Base-by-base conservation (phyloP, 179 eudicot genomes). In the Sideroxylon spinosum region DNA sequence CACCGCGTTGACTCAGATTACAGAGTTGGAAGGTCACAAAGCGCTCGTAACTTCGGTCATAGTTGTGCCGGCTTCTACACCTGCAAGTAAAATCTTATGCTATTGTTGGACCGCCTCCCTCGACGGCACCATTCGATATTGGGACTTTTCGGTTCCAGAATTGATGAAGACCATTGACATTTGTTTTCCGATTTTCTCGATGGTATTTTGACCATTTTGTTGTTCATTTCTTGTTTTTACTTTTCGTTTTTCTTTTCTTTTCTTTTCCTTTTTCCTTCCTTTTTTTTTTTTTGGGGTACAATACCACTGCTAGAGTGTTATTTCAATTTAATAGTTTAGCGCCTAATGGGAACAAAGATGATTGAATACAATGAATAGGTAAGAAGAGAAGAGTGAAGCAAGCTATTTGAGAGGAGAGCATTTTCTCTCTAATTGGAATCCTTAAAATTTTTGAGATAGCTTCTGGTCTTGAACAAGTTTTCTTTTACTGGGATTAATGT, bases 21-120 rank as follows among this genome's bases (percentile, higher is more conserved):
- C 92, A 23, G 98, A 95, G 81, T 80, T 95, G 83, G 92, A 91
- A 81, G 98, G 95, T 75, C 98, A 95, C 79, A 78, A 63, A 32
- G 91, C 90, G 3, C 84, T 79, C 2, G 98, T 95, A 68, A 91
- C 97, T 2, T 91, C 97, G 16, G 87, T 93, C 56, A 72, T 89
- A 29, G 97, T 95, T 49, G 90, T 87, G 62, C 95, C 97, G 1
- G 88, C 87, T 78, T 23, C 78, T 7, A 66, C 84, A 7, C 75
- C 84, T 69, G 82, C 87, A 3, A 85, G 83, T 71, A 91, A 86
- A 81, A 61, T 89, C 32, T 78, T 95, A 71, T 83, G 90, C 86
- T 87, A 77, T 69, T 95, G 98, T 82, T 95, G 98, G 98, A 95
- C 97, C 0, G 83, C 98, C 7, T 93, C 98, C 0, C 84, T 90